Percentiles rank a stretch among this genome's conserved stretches.
These are phyloP conservation scores for Huntiella abstrusa DNA, from an alignment of 2,329 filamentous ascomycete species.

Conservation along the genomic window DNA sequence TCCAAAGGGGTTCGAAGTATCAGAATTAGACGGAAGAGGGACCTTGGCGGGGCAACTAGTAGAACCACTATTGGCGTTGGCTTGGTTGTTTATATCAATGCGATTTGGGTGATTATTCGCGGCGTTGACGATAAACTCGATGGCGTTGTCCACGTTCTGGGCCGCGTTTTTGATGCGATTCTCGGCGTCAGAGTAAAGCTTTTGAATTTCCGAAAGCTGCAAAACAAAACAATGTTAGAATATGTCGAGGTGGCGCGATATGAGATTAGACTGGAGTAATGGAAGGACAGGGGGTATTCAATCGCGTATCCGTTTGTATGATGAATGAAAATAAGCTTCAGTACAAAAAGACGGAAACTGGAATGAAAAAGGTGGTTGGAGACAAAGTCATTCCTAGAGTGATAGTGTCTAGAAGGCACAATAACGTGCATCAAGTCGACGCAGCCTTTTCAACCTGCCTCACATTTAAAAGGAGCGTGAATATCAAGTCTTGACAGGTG, in stretches of 20 bases:
- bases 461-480: no score
- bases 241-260: neutral
- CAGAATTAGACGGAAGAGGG: neutral
- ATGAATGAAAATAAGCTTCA: no score
- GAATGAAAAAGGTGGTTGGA: no score
- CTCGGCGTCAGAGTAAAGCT: constrained; percentile 43
- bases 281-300: neutral
- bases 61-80: constrained; percentile 19
- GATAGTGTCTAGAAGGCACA: no score
- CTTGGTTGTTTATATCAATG: constrained; percentile 38
- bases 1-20: neutral
- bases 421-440: no score
- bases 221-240: constrained; percentile 11
- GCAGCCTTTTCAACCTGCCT: no score
- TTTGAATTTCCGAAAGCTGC: constrained; percentile 40
- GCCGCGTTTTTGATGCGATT: constrained; percentile 56
- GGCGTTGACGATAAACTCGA: constrained; percentile 47
- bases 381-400: no score
- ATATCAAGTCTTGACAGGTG: no score
- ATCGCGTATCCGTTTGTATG: no score
- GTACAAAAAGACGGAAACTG: no score
- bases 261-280: neutral
- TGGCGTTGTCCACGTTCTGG: constrained; percentile 50
- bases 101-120: constrained; percentile 60
- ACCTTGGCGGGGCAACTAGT: constrained; percentile 16